Base-by-base conservation (phyloP, 176 grass and related monocot species). In the Puya raimondii region DNA sequence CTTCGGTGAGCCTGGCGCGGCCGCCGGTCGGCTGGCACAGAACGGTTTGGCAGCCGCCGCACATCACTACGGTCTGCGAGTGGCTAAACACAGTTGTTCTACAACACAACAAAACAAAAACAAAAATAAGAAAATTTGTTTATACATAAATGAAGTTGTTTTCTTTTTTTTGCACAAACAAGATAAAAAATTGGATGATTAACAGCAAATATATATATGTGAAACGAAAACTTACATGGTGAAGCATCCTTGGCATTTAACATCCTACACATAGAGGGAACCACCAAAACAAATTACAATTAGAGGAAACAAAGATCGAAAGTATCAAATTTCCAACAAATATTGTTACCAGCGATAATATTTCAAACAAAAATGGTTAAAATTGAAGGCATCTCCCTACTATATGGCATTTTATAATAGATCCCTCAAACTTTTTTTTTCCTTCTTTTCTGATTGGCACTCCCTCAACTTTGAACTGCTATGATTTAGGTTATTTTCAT, bases 221-320 rank as follows among this genome's bases (percentile, higher is more conserved):
- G 15, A 16, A 67, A 58, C 13, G 23, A 72, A 57, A 72, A 20
- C 29, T 72, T 72, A 72, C 70, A 72, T 72, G 53, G 47, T 72
- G 51, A 61, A 72, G 70, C 70, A 61, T 61, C 70, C 70, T 61
- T 72, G 70, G 26, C 70, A 72, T 53, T 72, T 72, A 2, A 72
- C 70, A 48, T 72, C 70, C 70, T 72, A 21, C 10, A 8, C 18
- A 50, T 6, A 70, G 12, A 53, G 17, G 48, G 61, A 48, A 12
- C 12, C 23, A 47, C 13, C 0, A 0, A 72, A 72, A 59, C 11
- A 47, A 14, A 16, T 7, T 18, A 59, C 5, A 59, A 59, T 59
- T 20, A 59, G 4, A 59, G 16, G 4, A 42, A 7, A 42, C 33
- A 42, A 42, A 42, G 4, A 42, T 42, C 33, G 7, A 7, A 42